Evolutionary conservation across 192 early-diverging fungal species (phyloP).

Genomic region (Podila epicladia): DNA sequence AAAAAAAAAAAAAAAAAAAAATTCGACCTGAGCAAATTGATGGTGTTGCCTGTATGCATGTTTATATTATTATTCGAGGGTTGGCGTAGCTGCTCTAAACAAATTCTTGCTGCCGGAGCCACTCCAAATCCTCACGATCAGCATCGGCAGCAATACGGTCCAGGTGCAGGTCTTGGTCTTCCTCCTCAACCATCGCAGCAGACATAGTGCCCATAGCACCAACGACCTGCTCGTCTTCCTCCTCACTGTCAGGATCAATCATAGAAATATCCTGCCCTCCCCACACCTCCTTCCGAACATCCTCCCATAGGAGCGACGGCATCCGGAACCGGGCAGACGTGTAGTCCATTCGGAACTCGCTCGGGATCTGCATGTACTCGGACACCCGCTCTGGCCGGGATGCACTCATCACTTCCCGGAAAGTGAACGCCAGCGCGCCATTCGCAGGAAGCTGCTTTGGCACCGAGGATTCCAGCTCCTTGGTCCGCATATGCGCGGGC

Average conservation of each 20-base stretch:
- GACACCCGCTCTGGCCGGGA: slow-evolving; percentile 12
- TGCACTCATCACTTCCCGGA: slow-evolving; percentile 38
- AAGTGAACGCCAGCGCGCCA: slow-evolving; percentile 37
- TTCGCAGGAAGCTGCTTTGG: slow-evolving; percentile 32
- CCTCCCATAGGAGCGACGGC: slow-evolving; percentile 44
- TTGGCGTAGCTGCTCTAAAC: no score
- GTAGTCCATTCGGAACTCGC: slow-evolving; percentile 41
- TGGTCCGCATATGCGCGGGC: background rate
- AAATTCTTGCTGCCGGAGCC: background rate
- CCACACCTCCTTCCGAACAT: slow-evolving; percentile 37
- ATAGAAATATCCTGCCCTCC: background rate
- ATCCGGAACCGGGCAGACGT: slow-evolving; percentile 34
- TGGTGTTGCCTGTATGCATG: no score
- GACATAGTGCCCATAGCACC: background rate
- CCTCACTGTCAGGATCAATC: background rate
- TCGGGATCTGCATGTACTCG: slow-evolving; percentile 36
- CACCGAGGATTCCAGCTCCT: background rate
- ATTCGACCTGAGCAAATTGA: no score
- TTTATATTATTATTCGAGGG: no score
- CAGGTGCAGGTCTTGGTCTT: background rate
- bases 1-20: no score
- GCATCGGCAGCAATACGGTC: background rate
- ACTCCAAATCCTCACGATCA: background rate
- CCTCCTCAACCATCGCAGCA: background rate
- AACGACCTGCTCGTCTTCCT: background rate